phyloP scores from a whole-genome alignment of 2,329 filamentous ascomycete species.

The Emergomyces pasteurianus region DNA sequence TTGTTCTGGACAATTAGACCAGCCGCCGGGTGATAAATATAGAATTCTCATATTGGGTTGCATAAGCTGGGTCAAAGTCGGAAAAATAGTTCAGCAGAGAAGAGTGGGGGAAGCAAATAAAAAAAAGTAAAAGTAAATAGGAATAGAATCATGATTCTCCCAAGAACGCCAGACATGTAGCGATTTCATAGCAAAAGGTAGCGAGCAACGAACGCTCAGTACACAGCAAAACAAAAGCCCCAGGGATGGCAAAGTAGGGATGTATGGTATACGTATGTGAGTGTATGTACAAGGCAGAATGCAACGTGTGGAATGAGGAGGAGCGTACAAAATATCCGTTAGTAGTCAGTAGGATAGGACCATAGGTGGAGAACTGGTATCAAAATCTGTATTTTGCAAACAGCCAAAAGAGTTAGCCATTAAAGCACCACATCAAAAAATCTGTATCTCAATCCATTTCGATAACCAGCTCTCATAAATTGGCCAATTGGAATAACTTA shows the following conservation, averaged over 20 bases:
- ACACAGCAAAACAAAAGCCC: neutral
- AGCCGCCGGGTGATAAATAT: neutral
- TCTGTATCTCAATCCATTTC: neutral
- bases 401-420: neutral
- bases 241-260: neutral
- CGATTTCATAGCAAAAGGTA: neutral
- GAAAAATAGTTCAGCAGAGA: neutral
- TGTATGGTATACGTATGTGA: neutral
- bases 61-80: neutral
- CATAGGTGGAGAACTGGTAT: neutral
- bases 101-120: neutral
- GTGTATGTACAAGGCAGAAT: neutral
- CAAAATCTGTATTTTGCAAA: neutral
- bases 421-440: neutral
- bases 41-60: neutral
- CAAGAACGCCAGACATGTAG: neutral
- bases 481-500: conserved; percentile 3
- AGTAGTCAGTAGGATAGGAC: neutral
- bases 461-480: neutral
- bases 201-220: neutral
- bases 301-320: neutral
- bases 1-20: no score
- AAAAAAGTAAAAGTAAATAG: neutral
- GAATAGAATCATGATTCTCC: neutral
- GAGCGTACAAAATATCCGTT: neutral